Evolutionary conservation across 345 rosid genomes (phyloP), one percentile per base, ranked within the genome.

Genomic region (Populus alba): DNA sequence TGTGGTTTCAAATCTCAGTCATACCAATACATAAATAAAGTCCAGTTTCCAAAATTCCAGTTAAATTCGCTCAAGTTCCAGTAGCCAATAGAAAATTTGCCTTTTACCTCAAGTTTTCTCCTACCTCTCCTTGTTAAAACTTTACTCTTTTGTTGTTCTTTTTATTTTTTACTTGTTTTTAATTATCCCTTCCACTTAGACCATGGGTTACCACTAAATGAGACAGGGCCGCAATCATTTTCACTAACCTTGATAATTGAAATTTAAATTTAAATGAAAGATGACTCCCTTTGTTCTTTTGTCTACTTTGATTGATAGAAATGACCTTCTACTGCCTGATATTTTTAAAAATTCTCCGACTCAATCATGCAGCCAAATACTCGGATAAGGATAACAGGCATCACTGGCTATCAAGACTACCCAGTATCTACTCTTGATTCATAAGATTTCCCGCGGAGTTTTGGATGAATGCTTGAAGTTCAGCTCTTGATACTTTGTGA

Each of bases 381-480:
- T 11, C 83, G 95, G 74, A 89, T 95, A 77, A 87, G 90, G 90
- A 92, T 95, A 72, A 91, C 88, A 25, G 90, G 95, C 79, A 91
- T 95, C 84, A 86, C 94, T 37, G 97, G 97, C 76, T 95, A 88
- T 83, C 87, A 90, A 85, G 92, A 90, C 81, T 91, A 72, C 65
- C 95, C 94, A 4, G 91, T 88, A 0, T 86, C 85, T 1, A 88
- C 97, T 22, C 89, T 88, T 37, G 81, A 84, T 29, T 84, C 88
- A 12, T 75, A 37, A 68, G 38, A 25, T 57, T 78, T 49, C 38
- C 49, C 41, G 67, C 6, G 27, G 38, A 49, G 35, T 72, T 8
- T 43, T 18, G 23, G 43, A 29, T 41, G 39, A n/a, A 12, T 29
- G 29, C 65, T 23, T 69, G 15, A n/a, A n/a, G 53, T 31, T 13